Evolutionary conservation across 257 asterid genomes (phyloP), one percentile per base, ranked within the genome.

Genomic region (Salvia rosmarinus): DNA sequence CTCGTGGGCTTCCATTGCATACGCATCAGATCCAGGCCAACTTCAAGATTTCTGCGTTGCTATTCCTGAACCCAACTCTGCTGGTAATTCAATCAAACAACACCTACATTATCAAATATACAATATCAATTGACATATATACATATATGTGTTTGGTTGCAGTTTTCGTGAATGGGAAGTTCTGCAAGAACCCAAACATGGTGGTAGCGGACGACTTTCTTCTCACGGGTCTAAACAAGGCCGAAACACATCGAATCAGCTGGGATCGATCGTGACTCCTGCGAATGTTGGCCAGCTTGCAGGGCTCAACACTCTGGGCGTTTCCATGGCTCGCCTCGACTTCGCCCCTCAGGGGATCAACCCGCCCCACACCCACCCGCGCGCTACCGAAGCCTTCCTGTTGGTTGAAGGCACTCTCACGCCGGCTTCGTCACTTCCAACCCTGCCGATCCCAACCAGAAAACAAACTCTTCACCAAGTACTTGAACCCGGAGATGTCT

Each of bases 361-460:
- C 46, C 74, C 84, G 0, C 84, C 84, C 32, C 84, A 80, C 59
- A 23, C 58, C 0, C 85, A 80, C 39, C 85, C 85, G 4, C 79
- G 81, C 5, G 77, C 79, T 0, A 40, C 79, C 3, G 84, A 80
- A 28, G 32, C 74, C 23, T 42, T 76, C 3, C 59, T 73, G 0
- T 51, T 72, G 10, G 8, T 71, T 20, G 56, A 80, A 37, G 84
- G 84, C 14, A 71, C 70, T 0, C 42, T 80, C 2, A 67, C 51
- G 76, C n/a, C 0, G 84, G 84, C 5, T 80, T 80, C 59, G 67
- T 57, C 37, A 57, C 63, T 1, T 57, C 63, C 4, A 55, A 57
- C 5, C 42, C 63, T 0, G 63, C 37, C 3, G 61, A 23, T 12
- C 9, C 61, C 8, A 7, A 7, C 37, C 61, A 55, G 61, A 55